Evolutionary conservation across 164 flowering plant genomes (phyloP), one percentile per base, ranked within the genome.

Genomic region (Platanus orientalis): DNA sequence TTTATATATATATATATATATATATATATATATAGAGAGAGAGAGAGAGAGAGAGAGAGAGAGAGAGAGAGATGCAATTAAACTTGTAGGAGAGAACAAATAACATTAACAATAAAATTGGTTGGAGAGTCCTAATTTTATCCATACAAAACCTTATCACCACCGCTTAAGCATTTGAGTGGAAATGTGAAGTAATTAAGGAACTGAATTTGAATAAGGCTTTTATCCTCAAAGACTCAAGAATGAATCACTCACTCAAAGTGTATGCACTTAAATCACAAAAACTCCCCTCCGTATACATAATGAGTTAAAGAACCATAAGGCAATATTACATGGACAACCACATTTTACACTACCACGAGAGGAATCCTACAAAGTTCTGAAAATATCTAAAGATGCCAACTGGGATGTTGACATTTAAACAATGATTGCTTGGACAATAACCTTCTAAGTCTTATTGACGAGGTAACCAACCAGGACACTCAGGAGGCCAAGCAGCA

Each of bases 401-500:
- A 42, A 39, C 12, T 49, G 39, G 29, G 48, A 67, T 63, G 30
- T 57, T 23, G 54, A 44, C 40, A 60, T 71, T 51, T 62, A 47
- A 39, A 24, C 24, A 56, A 24, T 3, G 24, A 20, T 20, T 44
- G 20, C 5, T 56, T 48, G n/a, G 54, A 24, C n/a, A n/a, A n/a
- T n/a, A n/a, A n/a, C n/a, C n/a, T n/a, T n/a, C 67, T 64, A 45
- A 12, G 49, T 45, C 19, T 68, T 75, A 71, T 77, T 81, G 32
- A 82, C 20, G 14, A 80, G 45, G 71, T 77, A 86, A 25, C 91
- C 91, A 65, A 77, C 23, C 55, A 83, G 42, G 51, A 79, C 21
- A 17, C 91, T 83, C 0, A 86, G 49, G 13, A 86, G 75, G 61
- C 80, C 88, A 59, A 83, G 53, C 59, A 83, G 57, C 63, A 77